A percentile compares a stretch with the other conserved stretches of the same genome.
Evolutionary conservation across 257 asterid genomes (phyloP).

Genomic region (Solanum habrochaites): DNA sequence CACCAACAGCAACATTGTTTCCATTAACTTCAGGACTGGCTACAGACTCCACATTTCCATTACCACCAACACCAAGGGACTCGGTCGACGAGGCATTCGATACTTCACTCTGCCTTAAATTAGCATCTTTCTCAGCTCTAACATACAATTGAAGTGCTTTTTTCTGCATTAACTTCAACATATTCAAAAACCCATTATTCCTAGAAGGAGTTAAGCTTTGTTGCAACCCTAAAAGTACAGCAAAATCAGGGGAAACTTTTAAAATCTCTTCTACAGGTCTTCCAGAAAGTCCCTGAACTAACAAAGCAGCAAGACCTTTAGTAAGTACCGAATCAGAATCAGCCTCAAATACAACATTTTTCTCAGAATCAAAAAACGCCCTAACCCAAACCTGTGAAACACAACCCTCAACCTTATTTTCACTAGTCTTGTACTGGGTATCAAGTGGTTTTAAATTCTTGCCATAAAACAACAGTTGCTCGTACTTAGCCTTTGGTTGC

Average conservation of each 20-base stretch:
- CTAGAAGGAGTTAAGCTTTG: constrained; percentile 68
- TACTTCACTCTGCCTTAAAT: background rate
- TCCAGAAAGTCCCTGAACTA: constrained; percentile 78
- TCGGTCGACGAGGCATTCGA: constrained; percentile 1
- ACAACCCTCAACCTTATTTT: constrained; percentile 66
- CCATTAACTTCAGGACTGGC: constrained; percentile 7
- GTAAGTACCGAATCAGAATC: constrained; percentile 81
- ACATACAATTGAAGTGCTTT: constrained; percentile 59
- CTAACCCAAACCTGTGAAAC: constrained; percentile 90
- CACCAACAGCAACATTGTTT: background rate
- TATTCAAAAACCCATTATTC: constrained; percentile 86
- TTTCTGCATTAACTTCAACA: constrained; percentile 79
- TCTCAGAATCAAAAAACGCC: constrained; percentile 46
- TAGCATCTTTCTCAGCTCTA: constrained; percentile 27
- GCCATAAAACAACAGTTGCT: constrained; percentile 62
- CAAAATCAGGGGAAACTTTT: constrained; percentile 71
- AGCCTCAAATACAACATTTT: constrained; percentile 64
- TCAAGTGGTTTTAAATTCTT: constrained; percentile 51
- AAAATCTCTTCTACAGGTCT: constrained; percentile 55
- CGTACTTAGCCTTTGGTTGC: constrained; percentile 64
- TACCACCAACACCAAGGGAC: background rate
- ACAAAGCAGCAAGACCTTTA: constrained; percentile 78
- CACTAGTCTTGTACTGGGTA: constrained; percentile 33
- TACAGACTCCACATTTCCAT: constrained; percentile 9
- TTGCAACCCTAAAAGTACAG: constrained; percentile 58